Evolutionary conservation across 192 early-diverging fungal genomes (phyloP), one percentile per base, ranked within the genome.

Genomic region (Coemansia javaensis): DNA sequence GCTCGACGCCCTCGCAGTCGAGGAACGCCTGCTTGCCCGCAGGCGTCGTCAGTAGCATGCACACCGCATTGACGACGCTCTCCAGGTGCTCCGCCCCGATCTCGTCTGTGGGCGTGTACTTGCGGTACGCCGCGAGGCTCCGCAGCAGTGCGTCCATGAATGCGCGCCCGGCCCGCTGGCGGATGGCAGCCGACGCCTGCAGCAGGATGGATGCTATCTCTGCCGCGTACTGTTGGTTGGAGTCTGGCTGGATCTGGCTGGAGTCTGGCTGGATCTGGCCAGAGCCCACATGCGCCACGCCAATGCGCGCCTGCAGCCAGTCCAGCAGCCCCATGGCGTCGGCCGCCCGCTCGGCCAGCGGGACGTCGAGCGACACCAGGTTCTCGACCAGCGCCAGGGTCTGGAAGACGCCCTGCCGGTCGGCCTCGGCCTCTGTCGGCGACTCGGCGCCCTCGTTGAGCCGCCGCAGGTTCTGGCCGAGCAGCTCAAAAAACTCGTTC

Each of bases 61-160:
- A 93, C 13, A 97, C 41, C 5, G 79, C 70, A 63, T 93, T 86
- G 56, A 97, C 90, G 15, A 90, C 67, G 58, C 94, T 97, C 51
- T 96, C 96, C 75, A 99, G 66, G 66, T 91, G 77, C 51, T 99
- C 96, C 32, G 83, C 74, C 48, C 95, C 94, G 50, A 94, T 90
- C 6, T 78, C 80, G 38, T 90, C 85, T 13, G 70, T 64, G 2
- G 96, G 94, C 54, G 94, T 89, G 28, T 50, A 60, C 44, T 80
- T 77, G 30, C 76, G 75, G 59, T 85, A 86, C 6, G 45, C 51
- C 35, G 87, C 62, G 25, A 91, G 47, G n/a, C 83, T 74, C 32
- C 66, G 81, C 18, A 97, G 66, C 23, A 94, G 53, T 1, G 78
- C 64, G 46, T 90, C 88, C 14, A 93, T 65, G 1, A 87, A 84